Evolutionary conservation across 768 basidiomycete species (phyloP).

Genomic region (Scleroderma bovista): DNA sequence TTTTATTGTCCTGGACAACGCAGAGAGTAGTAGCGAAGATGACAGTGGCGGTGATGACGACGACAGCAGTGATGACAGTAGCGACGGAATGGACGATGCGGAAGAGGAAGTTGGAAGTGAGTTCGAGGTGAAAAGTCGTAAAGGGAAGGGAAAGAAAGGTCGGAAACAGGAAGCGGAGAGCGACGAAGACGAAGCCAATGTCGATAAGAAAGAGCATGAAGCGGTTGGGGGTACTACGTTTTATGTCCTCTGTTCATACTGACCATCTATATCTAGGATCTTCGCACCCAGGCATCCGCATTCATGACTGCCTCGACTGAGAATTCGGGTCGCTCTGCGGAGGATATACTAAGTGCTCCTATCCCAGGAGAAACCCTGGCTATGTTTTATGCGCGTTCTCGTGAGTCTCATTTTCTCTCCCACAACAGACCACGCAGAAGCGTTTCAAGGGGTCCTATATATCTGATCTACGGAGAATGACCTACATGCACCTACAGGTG

Average conservation of each 20-base stretch:
- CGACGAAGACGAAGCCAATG: conserved; percentile 23
- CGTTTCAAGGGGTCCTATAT: neutral
- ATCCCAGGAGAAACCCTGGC: conserved; percentile 81
- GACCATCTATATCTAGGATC: conserved; percentile 13
- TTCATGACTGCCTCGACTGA: conserved; percentile 67
- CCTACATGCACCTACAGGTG: conserved; percentile 39
- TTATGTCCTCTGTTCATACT: neutral
- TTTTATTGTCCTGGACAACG: conserved; percentile 56
- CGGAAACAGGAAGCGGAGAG: conserved; percentile 20
- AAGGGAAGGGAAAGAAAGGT: conserved; percentile 2
- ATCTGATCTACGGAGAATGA: neutral
- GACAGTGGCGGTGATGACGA: conserved; percentile 56
- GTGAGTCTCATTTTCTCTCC: conserved; percentile 36
- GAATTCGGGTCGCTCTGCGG: conserved; percentile 46
- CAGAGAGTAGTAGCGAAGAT: conserved; percentile 56
- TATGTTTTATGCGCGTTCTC: conserved; percentile 75
- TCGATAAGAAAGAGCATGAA: conserved; percentile 9
- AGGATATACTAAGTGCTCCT: conserved; percentile 75
- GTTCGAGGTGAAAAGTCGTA: neutral
- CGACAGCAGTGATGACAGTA: conserved; percentile 51
- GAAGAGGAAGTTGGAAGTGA: conserved; percentile 3
- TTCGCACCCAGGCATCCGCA: conserved; percentile 39
- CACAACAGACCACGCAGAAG: too few relatives aligned
- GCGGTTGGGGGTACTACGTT: conserved; percentile 3
- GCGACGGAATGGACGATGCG: conserved; percentile 36